Evolutionary conservation across 129 eudicot genomes (phyloP), one percentile per base, ranked within the genome.

Genomic region (Ambrosia artemisiifolia): DNA sequence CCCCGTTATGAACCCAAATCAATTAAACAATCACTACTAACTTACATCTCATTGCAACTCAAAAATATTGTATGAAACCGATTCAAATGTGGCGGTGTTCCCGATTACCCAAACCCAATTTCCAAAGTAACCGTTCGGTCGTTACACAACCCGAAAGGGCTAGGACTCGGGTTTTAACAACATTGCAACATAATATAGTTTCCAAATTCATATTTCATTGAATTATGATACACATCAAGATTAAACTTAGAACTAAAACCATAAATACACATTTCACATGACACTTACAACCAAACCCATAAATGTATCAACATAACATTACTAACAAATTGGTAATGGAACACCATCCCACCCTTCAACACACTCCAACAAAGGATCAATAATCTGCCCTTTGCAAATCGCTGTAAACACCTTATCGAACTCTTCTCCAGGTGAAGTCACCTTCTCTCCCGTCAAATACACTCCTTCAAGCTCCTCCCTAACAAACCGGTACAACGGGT

Each of bases 331-430:
- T 2, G 96, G 96, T 13, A 90, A 87, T 56, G 96, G 96, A n/a
- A 74, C 85, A 24, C 96, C 96, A 65, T 87, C 80, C 96, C 96
- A 90, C 4, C 80, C 85, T 79, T 79, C 60, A 13, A 90, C 73
- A 46, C 96, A 90, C 33, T 76, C 85, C 84, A 90, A 68, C 88
- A 90, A 81, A 24, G 96, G 96, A 74, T 90, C 96, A 19, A 90
- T 84, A 11, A 87, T 63, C 54, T 64, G 4, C 13, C 91, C 91
- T 2, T 83, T 69, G 57, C 85, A 76, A 79, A 90, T 11, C 6
- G 94, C 96, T 4, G 79, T 79, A 19, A 90, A 90, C 73, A 90
- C 91, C 81, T 87, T 87, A 34, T 90, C 96, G 19, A 86, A 80
- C 73, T 85, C 96, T 44, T 90, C 96, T 0, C 96, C 96, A 0